phyloP scores from a whole-genome alignment of 768 basidiomycete species.

The Mycena belliarum region DNA sequence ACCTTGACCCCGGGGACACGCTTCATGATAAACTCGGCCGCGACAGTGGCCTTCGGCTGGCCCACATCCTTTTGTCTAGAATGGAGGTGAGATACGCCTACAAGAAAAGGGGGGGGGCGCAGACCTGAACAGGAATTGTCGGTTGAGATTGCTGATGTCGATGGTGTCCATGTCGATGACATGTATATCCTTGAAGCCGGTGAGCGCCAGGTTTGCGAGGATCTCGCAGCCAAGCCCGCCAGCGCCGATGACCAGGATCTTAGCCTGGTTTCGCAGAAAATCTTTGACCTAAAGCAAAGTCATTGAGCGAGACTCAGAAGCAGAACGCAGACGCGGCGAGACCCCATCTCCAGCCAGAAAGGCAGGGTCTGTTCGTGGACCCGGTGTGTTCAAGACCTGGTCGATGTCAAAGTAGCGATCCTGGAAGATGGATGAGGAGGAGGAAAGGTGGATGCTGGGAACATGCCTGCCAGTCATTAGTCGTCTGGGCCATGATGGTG shows the following conservation, averaged over 20 bases:
- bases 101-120: slow-evolving; percentile 14
- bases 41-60: slow-evolving; percentile 88
- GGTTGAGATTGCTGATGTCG: slow-evolving; percentile 97
- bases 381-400: slow-evolving; percentile 80
- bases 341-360: slow-evolving; percentile 85
- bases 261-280: slow-evolving; percentile 81
- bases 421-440: not conserved
- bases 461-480: slow-evolving; percentile 42
- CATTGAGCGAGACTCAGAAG: not conserved
- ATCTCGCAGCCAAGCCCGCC: slow-evolving; percentile 98
- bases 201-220: slow-evolving; percentile 90
- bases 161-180: slow-evolving; percentile 99
- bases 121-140: slow-evolving; percentile 96
- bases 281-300: slow-evolving; percentile 71
- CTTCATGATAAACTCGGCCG: slow-evolving; percentile 96
- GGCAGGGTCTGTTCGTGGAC: slow-evolving; percentile 86
- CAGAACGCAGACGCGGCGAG: slow-evolving; percentile 25
- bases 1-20: slow-evolving; percentile 96
- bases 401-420: slow-evolving; percentile 82
- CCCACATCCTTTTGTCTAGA: slow-evolving; percentile 89
- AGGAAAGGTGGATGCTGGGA: not conserved
- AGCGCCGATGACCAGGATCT: slow-evolving; percentile 96
- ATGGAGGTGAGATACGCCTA: slow-evolving; percentile 2
- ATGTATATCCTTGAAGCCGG: slow-evolving; percentile 97
- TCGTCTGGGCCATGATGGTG: not conserved